phyloP scores from a whole-genome alignment of 2,329 filamentous ascomycete species.

The Aureobasidium leucospermi region DNA sequence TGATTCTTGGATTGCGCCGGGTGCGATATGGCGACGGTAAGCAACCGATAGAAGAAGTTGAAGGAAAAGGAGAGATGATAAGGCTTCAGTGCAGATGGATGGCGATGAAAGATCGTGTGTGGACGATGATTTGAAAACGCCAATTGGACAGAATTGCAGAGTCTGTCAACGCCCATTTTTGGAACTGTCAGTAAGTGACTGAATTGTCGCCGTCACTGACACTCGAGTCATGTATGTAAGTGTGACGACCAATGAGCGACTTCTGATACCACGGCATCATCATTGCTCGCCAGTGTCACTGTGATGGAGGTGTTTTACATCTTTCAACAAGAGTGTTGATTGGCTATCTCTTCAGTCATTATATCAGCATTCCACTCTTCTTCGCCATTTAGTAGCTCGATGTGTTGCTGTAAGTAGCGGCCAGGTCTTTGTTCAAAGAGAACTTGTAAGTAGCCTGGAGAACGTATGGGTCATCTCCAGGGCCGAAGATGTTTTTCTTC shows the following conservation, averaged over 20 bases:
- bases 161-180: background rate
- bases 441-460: slow-evolving; percentile 40
- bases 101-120: background rate
- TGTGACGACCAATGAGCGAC: background rate
- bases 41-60: background rate
- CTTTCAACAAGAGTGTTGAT: background rate
- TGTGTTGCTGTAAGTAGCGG: slow-evolving; percentile 13
- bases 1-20: background rate
- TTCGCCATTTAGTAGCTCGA: background rate
- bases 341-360: background rate
- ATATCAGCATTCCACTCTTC: background rate
- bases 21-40: too few relatives aligned
- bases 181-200: background rate
- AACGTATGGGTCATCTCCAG: slow-evolving; percentile 35
- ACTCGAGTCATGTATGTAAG: background rate
- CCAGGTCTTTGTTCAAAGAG: slow-evolving; percentile 26
- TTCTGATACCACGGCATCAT: background rate
- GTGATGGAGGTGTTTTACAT: background rate
- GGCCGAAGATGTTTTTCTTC: slow-evolving; percentile 43
- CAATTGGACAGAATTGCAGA: background rate
- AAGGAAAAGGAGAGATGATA: background rate
- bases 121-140: background rate
- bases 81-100: background rate
- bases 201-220: background rate
- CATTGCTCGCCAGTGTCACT: background rate